phyloP scores from a whole-genome alignment of 2,329 filamentous ascomycete species.

The Metarhizium robertsii region DNA sequence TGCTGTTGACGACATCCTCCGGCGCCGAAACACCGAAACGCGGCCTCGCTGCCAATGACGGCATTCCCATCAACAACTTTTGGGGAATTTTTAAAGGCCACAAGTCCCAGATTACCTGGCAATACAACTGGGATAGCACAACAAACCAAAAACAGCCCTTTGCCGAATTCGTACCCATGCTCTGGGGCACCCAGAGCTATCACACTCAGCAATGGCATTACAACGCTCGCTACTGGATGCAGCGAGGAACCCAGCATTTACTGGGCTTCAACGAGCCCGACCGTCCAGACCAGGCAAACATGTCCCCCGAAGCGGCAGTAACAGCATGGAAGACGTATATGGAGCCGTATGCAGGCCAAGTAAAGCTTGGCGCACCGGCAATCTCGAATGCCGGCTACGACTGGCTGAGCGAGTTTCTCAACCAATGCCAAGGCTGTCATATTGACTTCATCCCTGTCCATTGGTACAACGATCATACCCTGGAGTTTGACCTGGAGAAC shows the following conservation, averaged over 20 bases:
- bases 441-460: slow-evolving; percentile 37
- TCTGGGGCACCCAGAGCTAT: slow-evolving; percentile 11
- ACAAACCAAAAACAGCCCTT: slow-evolving; percentile 11
- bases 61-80: slow-evolving; percentile 9
- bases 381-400: slow-evolving; percentile 36
- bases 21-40: slow-evolving; percentile 9
- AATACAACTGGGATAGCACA: slow-evolving; percentile 17
- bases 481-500: slow-evolving; percentile 30
- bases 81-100: slow-evolving; percentile 5
- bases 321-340: slow-evolving; percentile 31
- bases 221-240: slow-evolving; percentile 7
- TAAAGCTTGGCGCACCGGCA: slow-evolving; percentile 34
- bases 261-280: slow-evolving; percentile 18
- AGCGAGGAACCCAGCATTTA: slow-evolving; percentile 11
- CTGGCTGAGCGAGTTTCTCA: slow-evolving; percentile 34
- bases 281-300: slow-evolving; percentile 9
- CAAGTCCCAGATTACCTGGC: slow-evolving; percentile 13
- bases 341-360: slow-evolving; percentile 32
- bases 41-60: slow-evolving; percentile 13
- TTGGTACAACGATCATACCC: slow-evolving; percentile 32
- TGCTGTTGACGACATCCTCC: background rate
- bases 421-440: slow-evolving; percentile 28
- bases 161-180: slow-evolving; percentile 15
- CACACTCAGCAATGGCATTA: slow-evolving; percentile 10
- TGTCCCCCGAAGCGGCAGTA: slow-evolving; percentile 25